phyloP scores from a whole-genome alignment of 225 moss, liverwort and hornwort genomes.

The Ulota crispa region DNA sequence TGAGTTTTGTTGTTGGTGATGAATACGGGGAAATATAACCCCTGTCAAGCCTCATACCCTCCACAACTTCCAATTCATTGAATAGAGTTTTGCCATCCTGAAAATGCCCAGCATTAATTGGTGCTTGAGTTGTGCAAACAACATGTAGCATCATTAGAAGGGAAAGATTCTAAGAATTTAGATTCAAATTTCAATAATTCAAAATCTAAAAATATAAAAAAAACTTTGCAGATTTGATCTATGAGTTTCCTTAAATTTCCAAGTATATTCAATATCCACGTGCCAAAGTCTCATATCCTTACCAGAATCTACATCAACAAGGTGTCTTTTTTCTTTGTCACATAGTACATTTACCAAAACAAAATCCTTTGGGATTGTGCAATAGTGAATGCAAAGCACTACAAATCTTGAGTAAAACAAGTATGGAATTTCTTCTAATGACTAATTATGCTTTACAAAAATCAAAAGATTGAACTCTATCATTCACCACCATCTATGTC shows the following conservation, averaged over 20 bases:
- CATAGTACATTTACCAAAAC: not conserved
- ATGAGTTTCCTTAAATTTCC: not conserved
- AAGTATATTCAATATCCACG: not conserved
- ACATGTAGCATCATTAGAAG: not conserved
- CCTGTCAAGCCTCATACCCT: constrained; percentile 66
- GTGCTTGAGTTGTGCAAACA: not conserved
- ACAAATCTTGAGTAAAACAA: not conserved
- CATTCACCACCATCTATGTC: not conserved
- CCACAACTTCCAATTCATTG: constrained; percentile 62
- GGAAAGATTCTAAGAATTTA: no score
- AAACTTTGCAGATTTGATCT: not conserved
- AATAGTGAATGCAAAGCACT: not conserved
- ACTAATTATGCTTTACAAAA: no score
- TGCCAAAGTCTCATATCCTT: no score
- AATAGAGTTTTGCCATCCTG: constrained; percentile 58
- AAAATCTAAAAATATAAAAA: no score
- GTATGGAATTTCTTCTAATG: no score
- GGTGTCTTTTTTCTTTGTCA: not conserved
- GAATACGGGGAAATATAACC: constrained; percentile 58
- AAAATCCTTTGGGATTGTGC: not conserved
- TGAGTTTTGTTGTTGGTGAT: constrained; percentile 55
- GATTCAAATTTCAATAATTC: no score
- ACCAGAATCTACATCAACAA: no score
- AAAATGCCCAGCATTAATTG: not conserved
- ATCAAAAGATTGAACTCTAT: no score